Percentiles rank a stretch among this genome's conserved stretches.
Evolutionary conservation across 305 asterid species (phyloP).

Genomic region (Solanum hybrid): DNA sequence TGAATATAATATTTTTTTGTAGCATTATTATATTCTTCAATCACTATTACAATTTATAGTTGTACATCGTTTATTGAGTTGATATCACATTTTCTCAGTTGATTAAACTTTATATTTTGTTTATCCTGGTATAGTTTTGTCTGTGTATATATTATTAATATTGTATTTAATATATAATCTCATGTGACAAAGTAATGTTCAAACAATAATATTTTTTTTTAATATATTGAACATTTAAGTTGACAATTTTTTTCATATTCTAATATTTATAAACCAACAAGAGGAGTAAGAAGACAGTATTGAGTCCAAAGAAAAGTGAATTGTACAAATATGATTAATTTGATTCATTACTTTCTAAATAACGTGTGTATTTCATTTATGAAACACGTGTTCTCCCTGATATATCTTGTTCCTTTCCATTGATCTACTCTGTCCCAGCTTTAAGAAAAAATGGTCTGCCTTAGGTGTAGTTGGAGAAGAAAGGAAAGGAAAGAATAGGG

Average conservation of each 20-base stretch:
- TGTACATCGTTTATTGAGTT: no score
- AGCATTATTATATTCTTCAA: neutral
- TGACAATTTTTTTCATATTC: neutral
- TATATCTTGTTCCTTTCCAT: neutral
- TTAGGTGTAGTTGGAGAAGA: neutral
- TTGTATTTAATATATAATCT: neutral
- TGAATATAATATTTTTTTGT: no score
- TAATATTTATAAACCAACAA: neutral
- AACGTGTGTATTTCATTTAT: neutral
- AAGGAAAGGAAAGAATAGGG: neutral
- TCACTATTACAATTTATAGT: neutral
- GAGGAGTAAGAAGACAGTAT: neutral
- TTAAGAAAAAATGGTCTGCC: neutral
- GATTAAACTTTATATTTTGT: no score
- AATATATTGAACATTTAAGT: neutral
- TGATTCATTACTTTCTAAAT: neutral
- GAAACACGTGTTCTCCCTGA: neutral
- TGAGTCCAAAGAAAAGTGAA: neutral
- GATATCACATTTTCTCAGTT: neutral
- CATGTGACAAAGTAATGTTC: neutral
- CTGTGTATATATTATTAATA: no score
- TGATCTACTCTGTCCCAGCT: neutral
- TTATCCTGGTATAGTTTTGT: neutral
- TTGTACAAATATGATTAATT: neutral
- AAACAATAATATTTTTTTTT: neutral